Evolutionary conservation across 1,284 basidiomycete genomes (phyloP).

Genomic region (Moesziomyces sp.): DNA sequence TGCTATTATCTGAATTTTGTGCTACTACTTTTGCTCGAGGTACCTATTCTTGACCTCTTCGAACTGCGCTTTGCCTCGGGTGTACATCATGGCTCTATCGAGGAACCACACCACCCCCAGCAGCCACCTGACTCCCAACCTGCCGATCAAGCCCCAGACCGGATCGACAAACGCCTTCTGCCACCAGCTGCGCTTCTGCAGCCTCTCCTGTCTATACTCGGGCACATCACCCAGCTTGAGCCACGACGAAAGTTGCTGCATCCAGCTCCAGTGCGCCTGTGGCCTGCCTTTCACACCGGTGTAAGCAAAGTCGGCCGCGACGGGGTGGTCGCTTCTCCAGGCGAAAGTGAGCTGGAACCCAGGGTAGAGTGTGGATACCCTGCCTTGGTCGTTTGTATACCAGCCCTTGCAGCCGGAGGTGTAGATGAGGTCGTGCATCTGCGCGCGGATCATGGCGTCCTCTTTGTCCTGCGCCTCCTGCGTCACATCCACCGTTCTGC

Average conservation of each 20-base stretch:
- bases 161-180: slow-evolving; percentile 5
- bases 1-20: too few species aligned
- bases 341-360: slow-evolving; percentile 33
- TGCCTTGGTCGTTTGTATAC: slow-evolving; percentile 36
- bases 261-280: slow-evolving; percentile 15
- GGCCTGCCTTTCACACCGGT: slow-evolving; percentile 5
- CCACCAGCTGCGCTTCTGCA: slow-evolving; percentile 3
- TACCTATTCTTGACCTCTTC: slow-evolving; percentile 14
- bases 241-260: slow-evolving; percentile 19
- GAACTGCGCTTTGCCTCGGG: slow-evolving; percentile 12
- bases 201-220: slow-evolving; percentile 16
- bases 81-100: slow-evolving; percentile 25
- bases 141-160: background rate
- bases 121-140: slow-evolving; percentile 4
- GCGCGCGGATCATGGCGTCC: slow-evolving; percentile 22
- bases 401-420: slow-evolving; percentile 39
- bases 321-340: slow-evolving; percentile 28
- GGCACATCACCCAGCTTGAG: slow-evolving; percentile 27
- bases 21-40: slow-evolving; percentile 4
- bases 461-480: slow-evolving; percentile 39
- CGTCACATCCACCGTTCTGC: slow-evolving; percentile 26
- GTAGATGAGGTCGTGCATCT: slow-evolving; percentile 44
- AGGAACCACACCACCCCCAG: slow-evolving; percentile 12
- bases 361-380: slow-evolving; percentile 31
- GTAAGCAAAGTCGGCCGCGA: slow-evolving; percentile 24